Percentiles rank a stretch among this genome's conserved stretches.
Evolutionary conservation across 2,329 filamentous ascomycete genomes (phyloP).

Genomic region (Apiospora malaysiana): DNA sequence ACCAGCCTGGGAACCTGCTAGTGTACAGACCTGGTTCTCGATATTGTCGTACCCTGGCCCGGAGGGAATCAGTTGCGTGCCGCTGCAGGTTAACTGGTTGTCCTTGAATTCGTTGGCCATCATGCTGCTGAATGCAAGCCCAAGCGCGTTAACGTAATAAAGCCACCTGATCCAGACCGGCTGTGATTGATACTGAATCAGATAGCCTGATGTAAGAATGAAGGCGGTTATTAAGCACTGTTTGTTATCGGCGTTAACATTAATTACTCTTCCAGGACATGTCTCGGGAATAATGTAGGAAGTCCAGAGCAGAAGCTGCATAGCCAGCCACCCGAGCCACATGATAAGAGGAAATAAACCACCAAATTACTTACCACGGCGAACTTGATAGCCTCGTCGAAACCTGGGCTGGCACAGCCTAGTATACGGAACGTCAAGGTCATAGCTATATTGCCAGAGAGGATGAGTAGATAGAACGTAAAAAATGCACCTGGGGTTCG

Average conservation of each 20-base stretch:
- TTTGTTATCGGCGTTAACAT: too few relatives aligned
- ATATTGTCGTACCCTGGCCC: conserved; percentile 75
- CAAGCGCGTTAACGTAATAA: conserved; percentile 77
- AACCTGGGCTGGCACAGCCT: conserved; percentile 77
- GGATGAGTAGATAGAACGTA: conserved; percentile 69
- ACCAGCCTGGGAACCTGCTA: conserved; percentile 73
- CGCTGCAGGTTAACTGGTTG: conserved; percentile 71
- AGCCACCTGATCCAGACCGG: conserved; percentile 83
- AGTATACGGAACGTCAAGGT: conserved; percentile 79
- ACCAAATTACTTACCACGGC: conserved; percentile 56
- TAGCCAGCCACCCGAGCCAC: too few relatives aligned
- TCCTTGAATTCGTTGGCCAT: conserved; percentile 88
- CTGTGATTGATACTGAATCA: conserved; percentile 79
- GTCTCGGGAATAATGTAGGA: neutral
- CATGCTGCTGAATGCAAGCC: conserved; percentile 75
- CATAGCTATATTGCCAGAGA: conserved; percentile 69
- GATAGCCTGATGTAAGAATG: conserved; percentile 60
- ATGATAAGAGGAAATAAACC: too few relatives aligned
- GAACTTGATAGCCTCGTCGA: conserved; percentile 85
- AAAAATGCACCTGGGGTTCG: conserved; percentile 80
- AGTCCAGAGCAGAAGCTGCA: too few relatives aligned
- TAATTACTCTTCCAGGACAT: too few relatives aligned
- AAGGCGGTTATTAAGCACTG: too few relatives aligned
- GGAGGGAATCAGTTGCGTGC: conserved; percentile 71
- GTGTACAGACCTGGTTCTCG: conserved; percentile 79